These are phyloP conservation scores for Luzula sylvatica DNA, from an alignment of 176 grass and related monocot species.

Conservation along the genomic window DNA sequence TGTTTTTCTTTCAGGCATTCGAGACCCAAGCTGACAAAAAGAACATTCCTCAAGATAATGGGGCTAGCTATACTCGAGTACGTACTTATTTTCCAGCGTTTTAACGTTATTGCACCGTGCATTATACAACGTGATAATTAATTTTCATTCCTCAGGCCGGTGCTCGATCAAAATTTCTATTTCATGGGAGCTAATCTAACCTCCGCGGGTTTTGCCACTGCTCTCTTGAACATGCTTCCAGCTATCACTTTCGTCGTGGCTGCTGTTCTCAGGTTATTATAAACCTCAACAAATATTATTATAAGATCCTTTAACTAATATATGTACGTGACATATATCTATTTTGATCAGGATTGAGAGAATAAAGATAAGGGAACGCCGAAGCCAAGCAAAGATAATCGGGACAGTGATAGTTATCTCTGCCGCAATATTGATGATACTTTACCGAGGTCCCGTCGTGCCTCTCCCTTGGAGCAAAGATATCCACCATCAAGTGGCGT, in stretches of 20 bases:
- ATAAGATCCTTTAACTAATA: neutral
- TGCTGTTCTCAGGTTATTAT: conserved; percentile 35
- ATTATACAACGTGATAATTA: no score
- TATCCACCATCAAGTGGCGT: conserved; percentile 18
- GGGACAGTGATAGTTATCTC: conserved; percentile 53
- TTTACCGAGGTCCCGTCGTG: conserved; percentile 65
- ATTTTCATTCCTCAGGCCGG: conserved; percentile 43
- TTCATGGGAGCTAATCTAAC: conserved; percentile 53
- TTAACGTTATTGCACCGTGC: neutral
- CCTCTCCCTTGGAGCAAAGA: conserved; percentile 58
- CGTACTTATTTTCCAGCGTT: neutral
- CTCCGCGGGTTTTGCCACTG: conserved; percentile 57
- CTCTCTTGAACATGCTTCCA: conserved; percentile 71
- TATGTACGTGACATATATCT: neutral
- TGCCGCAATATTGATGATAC: conserved; percentile 80
- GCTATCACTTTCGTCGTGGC: conserved; percentile 71
- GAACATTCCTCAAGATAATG: conserved; percentile 59
- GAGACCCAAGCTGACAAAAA: conserved; percentile 53
- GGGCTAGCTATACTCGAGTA: conserved; percentile 58
- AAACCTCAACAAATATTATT: neutral
- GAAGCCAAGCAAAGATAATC: conserved; percentile 76
- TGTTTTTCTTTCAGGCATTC: conserved; percentile 24
- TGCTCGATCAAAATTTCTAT: conserved; percentile 88
- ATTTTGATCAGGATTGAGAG: conserved; percentile 52
- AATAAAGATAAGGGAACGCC: conserved; percentile 41